phyloP scores from a whole-genome alignment of 768 basidiomycete genomes.

The Mycena latifolia region DNA sequence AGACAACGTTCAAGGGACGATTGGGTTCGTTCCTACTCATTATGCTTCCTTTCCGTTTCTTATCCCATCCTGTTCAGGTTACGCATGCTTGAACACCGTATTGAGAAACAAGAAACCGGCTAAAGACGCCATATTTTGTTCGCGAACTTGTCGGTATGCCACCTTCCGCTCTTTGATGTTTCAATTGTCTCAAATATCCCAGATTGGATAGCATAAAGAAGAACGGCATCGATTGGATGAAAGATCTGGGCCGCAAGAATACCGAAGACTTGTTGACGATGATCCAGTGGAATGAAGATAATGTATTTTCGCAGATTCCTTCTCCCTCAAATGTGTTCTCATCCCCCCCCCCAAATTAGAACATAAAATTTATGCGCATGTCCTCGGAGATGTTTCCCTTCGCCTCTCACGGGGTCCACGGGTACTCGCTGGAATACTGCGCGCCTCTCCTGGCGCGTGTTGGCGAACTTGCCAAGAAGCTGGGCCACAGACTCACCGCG shows the following conservation, averaged over 20 bases:
- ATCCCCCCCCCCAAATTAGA: constrained; percentile 41
- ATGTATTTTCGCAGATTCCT: constrained; percentile 55
- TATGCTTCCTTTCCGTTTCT: neutral
- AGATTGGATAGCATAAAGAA: constrained; percentile 85
- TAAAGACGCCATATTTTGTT: constrained; percentile 78
- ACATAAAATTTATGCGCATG: constrained; percentile 89
- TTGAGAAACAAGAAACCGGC: constrained; percentile 79
- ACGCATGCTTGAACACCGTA: constrained; percentile 91
- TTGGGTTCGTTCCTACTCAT: constrained; percentile 52
- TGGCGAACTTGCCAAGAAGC: constrained; percentile 75
- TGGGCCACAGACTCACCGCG: constrained; percentile 84
- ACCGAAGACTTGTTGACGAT: constrained; percentile 76
- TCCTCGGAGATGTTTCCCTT: constrained; percentile 96
- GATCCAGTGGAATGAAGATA: constrained; percentile 93
- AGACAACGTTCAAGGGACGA: constrained; percentile 78
- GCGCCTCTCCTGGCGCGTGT: constrained; percentile 63
- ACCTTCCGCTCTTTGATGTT: neutral
- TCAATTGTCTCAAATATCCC: constrained; percentile 20
- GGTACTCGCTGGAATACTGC: constrained; percentile 87
- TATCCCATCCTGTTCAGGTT: constrained; percentile 52
- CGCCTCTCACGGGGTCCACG: constrained; percentile 84
- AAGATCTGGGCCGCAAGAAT: constrained; percentile 84
- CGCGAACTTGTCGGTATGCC: constrained; percentile 67
- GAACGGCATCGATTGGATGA: constrained; percentile 85
- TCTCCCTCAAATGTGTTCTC: constrained; percentile 1